Evolutionary conservation across 2,329 filamentous ascomycete species (phyloP), one percentile per base, ranked within the genome.

Genomic region (Bipolaris oryzae): DNA sequence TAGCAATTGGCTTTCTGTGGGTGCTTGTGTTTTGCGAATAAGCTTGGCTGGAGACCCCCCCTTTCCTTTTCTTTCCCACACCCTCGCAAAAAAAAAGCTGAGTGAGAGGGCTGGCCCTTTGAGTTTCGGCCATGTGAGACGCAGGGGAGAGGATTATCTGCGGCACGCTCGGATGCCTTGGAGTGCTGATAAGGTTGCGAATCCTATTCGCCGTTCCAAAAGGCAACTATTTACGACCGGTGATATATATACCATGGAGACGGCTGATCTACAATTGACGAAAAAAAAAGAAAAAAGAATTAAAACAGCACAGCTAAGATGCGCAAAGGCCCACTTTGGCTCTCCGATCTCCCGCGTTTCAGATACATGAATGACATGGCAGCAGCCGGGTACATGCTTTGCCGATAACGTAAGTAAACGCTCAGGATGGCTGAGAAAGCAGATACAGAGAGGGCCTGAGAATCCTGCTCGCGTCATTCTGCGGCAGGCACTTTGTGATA

Each of bases 401-500:
- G 13, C n/a, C 15, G 13, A 48, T 21, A 31, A 23, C 34, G 33
- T 7, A n/a, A 15, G 25, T 21, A 20, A 18, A 43, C 38, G 44
- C 33, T 47, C 23, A 49, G 23, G 33, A 48, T 41, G 45, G 23
- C 25, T 37, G 37, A 25, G 37, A 43, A 52, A 21, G 28, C 10
- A 25, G 43, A 6, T 31, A 18, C 37, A 4, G 16, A n/a, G 21
- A 43, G 31, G 15, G 21, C 31, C 42, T 23, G 34, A n/a, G 51
- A 43, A 46, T 35, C 34, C 31, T 33, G 33, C 15, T 18, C 42
- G 50, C 38, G 44, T 57, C 48, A 41, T 34, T 33, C 13, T 41
- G 39, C 18, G 13, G 33, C 41, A 41, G 53, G 53, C 43, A 39
- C 35, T 51, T 46, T 51, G 42, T 39, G 53, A 55, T 55, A n/a